Evolutionary conservation across 1,284 basidiomycete species (phyloP).

Genomic region (Malassezia obtusa): DNA sequence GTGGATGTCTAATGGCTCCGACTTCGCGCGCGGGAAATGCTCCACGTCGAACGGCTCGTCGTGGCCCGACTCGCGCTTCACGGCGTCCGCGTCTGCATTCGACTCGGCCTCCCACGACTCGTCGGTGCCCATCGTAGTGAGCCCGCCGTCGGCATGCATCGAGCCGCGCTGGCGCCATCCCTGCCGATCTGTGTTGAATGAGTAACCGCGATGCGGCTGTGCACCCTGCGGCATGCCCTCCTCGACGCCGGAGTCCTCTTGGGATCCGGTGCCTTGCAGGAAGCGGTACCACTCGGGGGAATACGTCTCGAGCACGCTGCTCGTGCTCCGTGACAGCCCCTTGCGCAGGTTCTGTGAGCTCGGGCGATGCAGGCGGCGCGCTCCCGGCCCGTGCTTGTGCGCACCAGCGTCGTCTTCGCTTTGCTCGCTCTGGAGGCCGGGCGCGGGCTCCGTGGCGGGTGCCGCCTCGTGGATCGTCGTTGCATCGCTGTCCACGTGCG

Average conservation of each 20-base stretch:
- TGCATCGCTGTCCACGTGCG: too few relatives aligned
- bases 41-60: too few relatives aligned
- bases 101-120: neutral
- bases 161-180: neutral
- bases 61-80: too few relatives aligned
- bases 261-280: neutral
- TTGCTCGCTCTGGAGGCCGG: neutral
- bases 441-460: neutral
- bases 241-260: neutral
- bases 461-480: neutral
- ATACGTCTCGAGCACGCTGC: conserved; percentile 4
- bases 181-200: neutral
- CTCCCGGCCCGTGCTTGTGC: neutral
- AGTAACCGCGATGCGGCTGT: neutral
- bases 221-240: neutral
- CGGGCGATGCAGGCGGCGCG: neutral
- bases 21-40: too few relatives aligned
- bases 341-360: neutral
- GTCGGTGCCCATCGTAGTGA: neutral
- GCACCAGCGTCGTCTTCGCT: neutral
- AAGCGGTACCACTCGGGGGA: conserved; percentile 6
- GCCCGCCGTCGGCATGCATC: neutral
- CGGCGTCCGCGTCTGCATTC: too few relatives aligned
- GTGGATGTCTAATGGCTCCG: too few relatives aligned
- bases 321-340: neutral